phyloP scores from a whole-genome alignment of 768 basidiomycete species.

The Asterophora parasitica region DNA sequence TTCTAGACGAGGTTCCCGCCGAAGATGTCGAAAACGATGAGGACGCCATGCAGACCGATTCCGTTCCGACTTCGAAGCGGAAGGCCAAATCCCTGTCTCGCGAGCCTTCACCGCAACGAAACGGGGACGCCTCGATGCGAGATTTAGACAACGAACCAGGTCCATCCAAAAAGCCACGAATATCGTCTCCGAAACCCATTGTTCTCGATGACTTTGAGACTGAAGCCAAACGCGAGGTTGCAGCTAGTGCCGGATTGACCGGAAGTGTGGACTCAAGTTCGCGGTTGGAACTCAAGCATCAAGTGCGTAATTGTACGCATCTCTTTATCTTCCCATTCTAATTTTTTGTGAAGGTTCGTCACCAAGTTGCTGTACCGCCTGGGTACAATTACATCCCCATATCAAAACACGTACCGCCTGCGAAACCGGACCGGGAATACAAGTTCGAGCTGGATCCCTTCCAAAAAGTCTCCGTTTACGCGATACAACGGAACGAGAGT shows the following conservation, averaged over 20 bases:
- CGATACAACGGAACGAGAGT: conserved; percentile 95
- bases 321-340: neutral
- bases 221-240: conserved; percentile 88
- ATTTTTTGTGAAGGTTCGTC: conserved; percentile 62
- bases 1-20: conserved; percentile 45
- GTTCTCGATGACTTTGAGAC: conserved; percentile 94
- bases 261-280: conserved; percentile 65
- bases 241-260: conserved; percentile 82
- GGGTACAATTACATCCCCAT: conserved; percentile 90
- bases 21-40: conserved; percentile 35
- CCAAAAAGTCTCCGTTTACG: conserved; percentile 89
- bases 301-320: conserved; percentile 39
- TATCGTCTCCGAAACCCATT: conserved; percentile 65
- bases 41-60: conserved; percentile 23
- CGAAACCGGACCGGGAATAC: conserved; percentile 89
- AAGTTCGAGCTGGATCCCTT: conserved; percentile 97
- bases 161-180: conserved; percentile 54
- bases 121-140: conserved; percentile 17
- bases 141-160: conserved; percentile 31
- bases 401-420: conserved; percentile 83
- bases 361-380: conserved; percentile 94
- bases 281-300: conserved; percentile 74
- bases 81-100: conserved; percentile 32
- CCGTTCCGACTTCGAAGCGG: conserved; percentile 29
- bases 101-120: conserved; percentile 12